phyloP scores from a whole-genome alignment of 306 rosid species.

The Rosa persica region DNA sequence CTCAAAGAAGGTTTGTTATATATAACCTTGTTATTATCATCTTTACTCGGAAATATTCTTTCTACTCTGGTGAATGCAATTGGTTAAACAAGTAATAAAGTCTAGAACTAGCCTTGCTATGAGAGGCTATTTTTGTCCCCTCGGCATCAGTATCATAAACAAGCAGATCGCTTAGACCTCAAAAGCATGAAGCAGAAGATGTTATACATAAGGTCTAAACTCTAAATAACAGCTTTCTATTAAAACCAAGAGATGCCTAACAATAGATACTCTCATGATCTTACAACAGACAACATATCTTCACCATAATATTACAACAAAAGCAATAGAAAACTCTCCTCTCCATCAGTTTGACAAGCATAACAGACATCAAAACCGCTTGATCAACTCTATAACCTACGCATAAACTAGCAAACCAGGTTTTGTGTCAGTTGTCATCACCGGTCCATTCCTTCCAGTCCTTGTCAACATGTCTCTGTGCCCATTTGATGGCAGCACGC shows the following conservation, averaged over 20 bases:
- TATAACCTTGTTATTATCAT: too few species aligned
- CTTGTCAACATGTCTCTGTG: conserved; percentile 75
- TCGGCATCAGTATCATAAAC: not conserved
- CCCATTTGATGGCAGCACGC: conserved; percentile 81
- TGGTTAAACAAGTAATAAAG: not conserved
- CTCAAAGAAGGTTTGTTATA: too few species aligned
- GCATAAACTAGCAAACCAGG: conserved; percentile 5
- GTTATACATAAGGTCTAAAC: not conserved
- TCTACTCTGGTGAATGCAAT: not conserved
- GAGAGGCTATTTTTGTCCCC: not conserved
- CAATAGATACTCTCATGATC: not conserved
- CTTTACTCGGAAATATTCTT: too few species aligned
- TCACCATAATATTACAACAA: conserved; percentile 1
- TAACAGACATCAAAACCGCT: conserved; percentile 29
- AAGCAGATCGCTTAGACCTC: not conserved
- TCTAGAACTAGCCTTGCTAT: not conserved
- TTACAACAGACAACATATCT: not conserved
- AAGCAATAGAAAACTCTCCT: not conserved
- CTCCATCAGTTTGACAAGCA: conserved; percentile 7
- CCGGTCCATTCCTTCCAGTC: conserved; percentile 88
- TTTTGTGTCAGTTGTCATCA: conserved; percentile 29
- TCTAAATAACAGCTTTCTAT: not conserved
- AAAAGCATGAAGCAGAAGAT: not conserved
- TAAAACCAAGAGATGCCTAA: not conserved
- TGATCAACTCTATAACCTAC: conserved; percentile 31